A percentile compares a stretch with the other conserved stretches of the same genome.
Evolutionary conservation across 345 rosid species (phyloP).

Genomic region (Tarenaya hassleriana): DNA sequence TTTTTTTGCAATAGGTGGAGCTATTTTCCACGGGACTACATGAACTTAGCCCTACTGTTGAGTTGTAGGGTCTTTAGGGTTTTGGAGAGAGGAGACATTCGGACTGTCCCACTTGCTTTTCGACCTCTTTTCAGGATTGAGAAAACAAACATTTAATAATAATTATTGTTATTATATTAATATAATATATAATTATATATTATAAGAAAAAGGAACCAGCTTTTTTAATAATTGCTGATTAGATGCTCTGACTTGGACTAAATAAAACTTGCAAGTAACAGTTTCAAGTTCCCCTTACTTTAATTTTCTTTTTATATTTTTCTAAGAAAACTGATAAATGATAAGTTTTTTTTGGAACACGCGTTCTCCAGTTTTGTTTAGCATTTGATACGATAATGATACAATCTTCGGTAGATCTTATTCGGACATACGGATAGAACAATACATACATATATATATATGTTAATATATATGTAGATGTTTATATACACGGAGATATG

Average conservation of each 20-base stretch:
- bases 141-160: slow-evolving; percentile 11
- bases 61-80: slow-evolving; percentile 31
- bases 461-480: too few species aligned
- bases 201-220: slow-evolving; percentile 15
- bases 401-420: too few species aligned
- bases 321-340: slow-evolving; percentile 15
- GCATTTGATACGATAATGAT: too few species aligned
- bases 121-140: slow-evolving; percentile 10
- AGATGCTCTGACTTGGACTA: slow-evolving; percentile 37
- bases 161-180: not conserved
- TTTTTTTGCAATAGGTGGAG: not conserved
- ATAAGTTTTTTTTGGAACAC: too few species aligned
- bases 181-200: slow-evolving; percentile 3
- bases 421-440: too few species aligned
- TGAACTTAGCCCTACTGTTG: slow-evolving; percentile 25
- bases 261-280: slow-evolving; percentile 39
- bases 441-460: too few species aligned
- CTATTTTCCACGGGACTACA: too few species aligned
- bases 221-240: slow-evolving; percentile 28
- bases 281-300: slow-evolving; percentile 20
- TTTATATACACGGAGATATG: too few species aligned
- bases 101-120: slow-evolving; percentile 41
- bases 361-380: too few species aligned
- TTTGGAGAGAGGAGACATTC: slow-evolving; percentile 33
- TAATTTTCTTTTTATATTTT: slow-evolving; percentile 6